These are phyloP conservation scores for Apiotrichum mycotoxinovorans DNA, from an alignment of 1,284 basidiomycete genomes.

Conservation along the genomic window DNA sequence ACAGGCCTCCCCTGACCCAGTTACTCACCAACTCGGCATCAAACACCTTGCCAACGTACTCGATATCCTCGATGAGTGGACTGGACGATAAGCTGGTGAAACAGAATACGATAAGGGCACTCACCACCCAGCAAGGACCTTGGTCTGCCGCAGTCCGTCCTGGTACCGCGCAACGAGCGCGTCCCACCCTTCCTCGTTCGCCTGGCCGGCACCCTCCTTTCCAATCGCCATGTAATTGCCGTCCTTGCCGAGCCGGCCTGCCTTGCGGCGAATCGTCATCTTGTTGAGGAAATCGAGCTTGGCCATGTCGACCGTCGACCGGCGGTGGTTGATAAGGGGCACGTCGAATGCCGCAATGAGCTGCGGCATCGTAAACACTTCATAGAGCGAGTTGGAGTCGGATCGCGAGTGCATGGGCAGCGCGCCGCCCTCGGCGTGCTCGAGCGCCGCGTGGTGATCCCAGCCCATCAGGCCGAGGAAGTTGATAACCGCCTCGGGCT, in stretches of 20 bases:
- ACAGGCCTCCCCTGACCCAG: no score
- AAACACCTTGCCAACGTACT: slow-evolving; percentile 42
- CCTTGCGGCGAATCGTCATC: slow-evolving; percentile 43
- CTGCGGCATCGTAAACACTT: slow-evolving; percentile 42
- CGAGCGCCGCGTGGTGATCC: slow-evolving; percentile 57
- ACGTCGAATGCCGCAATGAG: slow-evolving; percentile 42
- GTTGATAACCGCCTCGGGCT: slow-evolving; percentile 83
- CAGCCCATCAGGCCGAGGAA: slow-evolving; percentile 92
- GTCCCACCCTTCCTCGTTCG: slow-evolving; percentile 16
- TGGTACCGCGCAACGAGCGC: slow-evolving; percentile 36
- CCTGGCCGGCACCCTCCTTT: slow-evolving; percentile 9
- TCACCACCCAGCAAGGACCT: slow-evolving; percentile 32
- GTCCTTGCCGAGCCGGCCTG: slow-evolving; percentile 34
- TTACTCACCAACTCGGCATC: slow-evolving; percentile 46
- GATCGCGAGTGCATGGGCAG: slow-evolving; percentile 41
- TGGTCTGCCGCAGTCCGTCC: slow-evolving; percentile 33
- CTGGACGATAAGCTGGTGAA: slow-evolving; percentile 21
- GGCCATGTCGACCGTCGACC: slow-evolving; percentile 40
- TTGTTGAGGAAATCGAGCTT: slow-evolving; percentile 50
- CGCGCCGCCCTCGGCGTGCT: slow-evolving; percentile 8
- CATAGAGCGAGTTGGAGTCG: slow-evolving; percentile 38
- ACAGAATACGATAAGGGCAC: slow-evolving; percentile 1
- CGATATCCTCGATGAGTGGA: slow-evolving; percentile 32
- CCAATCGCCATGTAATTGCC: slow-evolving; percentile 42
- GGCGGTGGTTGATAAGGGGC: slow-evolving; percentile 36